A percentile compares a stretch with the other conserved stretches of the same genome.
Conservation (phyloP, 257 asterid species). For the Solanum sparsipilum region DNA sequence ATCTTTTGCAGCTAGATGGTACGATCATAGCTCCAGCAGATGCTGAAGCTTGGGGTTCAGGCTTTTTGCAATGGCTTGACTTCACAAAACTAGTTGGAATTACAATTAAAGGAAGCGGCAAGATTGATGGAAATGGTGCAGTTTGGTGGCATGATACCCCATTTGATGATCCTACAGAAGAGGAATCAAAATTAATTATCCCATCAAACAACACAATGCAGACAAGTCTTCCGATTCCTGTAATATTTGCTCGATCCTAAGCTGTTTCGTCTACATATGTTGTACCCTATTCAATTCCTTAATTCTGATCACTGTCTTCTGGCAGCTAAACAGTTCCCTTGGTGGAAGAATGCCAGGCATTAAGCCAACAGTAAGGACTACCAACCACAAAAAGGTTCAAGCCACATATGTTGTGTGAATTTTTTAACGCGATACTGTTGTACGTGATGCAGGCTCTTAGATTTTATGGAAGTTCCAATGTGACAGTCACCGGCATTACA, state of each 20-base stretch:
- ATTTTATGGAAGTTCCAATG: conserved; percentile 73
- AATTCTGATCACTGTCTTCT: neutral
- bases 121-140: conserved; percentile 71
- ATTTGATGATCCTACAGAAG: conserved; percentile 51
- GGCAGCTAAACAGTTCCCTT: conserved; percentile 37
- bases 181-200: conserved; percentile 47
- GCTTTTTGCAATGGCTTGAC: conserved; percentile 65
- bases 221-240: conserved; percentile 34
- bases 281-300: neutral
- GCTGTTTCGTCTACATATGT: neutral
- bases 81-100: conserved; percentile 79
- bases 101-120: conserved; percentile 67
- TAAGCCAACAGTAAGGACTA: conserved; percentile 67
- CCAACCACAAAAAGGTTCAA: neutral
- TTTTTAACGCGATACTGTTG: neutral
- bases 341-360: conserved; percentile 54
- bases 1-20: conserved; percentile 61
- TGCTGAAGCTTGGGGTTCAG: conserved; percentile 71
- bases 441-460: conserved; percentile 48
- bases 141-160: conserved; percentile 79
- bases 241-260: conserved; percentile 14
- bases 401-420: neutral
- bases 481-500: conserved; percentile 66
- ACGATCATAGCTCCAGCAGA: conserved; percentile 67
- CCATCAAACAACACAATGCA: conserved; percentile 38